Conservation (phyloP, 768 basidiomycete genomes). For the Agaricus blazei region DNA sequence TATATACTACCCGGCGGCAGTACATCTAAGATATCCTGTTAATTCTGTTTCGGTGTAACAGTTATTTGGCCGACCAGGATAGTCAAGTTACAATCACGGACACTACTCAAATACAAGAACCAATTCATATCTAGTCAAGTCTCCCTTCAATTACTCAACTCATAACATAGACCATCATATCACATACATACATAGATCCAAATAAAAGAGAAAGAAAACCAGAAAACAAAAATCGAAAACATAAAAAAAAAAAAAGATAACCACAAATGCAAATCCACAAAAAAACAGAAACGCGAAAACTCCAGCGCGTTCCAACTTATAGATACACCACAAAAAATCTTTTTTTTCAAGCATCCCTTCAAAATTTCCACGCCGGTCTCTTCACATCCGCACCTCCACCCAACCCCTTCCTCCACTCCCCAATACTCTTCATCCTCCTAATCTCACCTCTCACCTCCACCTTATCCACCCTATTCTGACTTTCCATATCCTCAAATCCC, state of each 20-base stretch:
- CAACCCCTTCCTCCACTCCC: conserved; percentile 8
- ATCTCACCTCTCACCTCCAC: conserved; percentile 25
- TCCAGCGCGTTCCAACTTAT: background rate
- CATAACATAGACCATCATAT: background rate
- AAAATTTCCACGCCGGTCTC: conserved; percentile 1
- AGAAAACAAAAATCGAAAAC: background rate
- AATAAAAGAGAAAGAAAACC: background rate
- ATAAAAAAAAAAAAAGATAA: background rate
- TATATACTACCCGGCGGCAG: too few species aligned
- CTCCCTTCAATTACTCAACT: too few species aligned
- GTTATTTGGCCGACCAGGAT: too few species aligned
- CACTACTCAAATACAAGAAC: too few species aligned
- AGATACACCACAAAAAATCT: background rate
- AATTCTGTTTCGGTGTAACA: too few species aligned
- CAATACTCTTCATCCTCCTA: conserved; percentile 13
- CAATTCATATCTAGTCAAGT: too few species aligned
- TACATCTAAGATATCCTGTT: too few species aligned
- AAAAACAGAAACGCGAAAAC: background rate
- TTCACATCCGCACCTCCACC: background rate
- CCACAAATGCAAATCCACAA: conserved; percentile 1
- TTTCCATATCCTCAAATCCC: conserved; percentile 49
- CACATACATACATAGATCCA: background rate
- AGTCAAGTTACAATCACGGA: too few species aligned
- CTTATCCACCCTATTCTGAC: conserved; percentile 18
- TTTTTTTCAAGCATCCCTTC: background rate